Conservation (phyloP, 75 land plant genomes). For the Selaginella tamariscina region DNA sequence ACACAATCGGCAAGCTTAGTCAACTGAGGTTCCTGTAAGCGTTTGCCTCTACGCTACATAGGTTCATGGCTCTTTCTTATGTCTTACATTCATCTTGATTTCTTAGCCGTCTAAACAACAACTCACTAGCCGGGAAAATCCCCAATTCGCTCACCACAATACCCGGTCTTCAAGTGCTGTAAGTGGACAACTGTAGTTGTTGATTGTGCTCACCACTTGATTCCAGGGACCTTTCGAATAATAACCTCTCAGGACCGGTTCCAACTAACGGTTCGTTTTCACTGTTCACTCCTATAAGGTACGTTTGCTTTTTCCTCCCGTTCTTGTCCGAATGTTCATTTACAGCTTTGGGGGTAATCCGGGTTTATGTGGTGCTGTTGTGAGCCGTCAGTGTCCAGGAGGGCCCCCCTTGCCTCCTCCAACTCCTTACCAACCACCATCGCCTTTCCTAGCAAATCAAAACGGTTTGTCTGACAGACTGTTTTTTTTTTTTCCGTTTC, state of each 20-base stretch:
- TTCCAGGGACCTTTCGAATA: slow-evolving; percentile 93
- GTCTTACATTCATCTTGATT: not conserved
- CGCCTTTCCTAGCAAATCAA: slow-evolving; percentile 3
- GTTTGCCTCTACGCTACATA: too few relatives aligned
- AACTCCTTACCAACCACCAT: slow-evolving; percentile 29
- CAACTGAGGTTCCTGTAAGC: slow-evolving; percentile 86
- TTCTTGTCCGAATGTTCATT: not conserved
- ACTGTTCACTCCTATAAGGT: slow-evolving; percentile 96
- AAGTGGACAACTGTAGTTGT: slow-evolving; percentile 27
- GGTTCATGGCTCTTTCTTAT: too few relatives aligned
- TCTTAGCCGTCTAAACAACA: slow-evolving; percentile 83
- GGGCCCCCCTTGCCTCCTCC: slow-evolving; percentile 33
- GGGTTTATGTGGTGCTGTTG: slow-evolving; percentile 28
- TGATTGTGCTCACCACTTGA: not conserved
- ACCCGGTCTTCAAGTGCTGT: slow-evolving; percentile 79
- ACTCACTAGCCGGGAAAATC: slow-evolving; percentile 58
- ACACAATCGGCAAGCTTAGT: slow-evolving; percentile 53
- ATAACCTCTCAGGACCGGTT: slow-evolving; percentile 63
- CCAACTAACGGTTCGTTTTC: slow-evolving; percentile 96
- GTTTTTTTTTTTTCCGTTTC: not conserved
- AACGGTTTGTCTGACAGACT: not conserved
- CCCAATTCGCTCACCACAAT: slow-evolving; percentile 67
- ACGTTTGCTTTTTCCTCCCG: not conserved
- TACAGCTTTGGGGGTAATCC: slow-evolving; percentile 26
- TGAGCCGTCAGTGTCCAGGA: slow-evolving; percentile 29